Base-by-base conservation (phyloP, 306 rosid genomes). In the Castanospermum australe region DNA sequence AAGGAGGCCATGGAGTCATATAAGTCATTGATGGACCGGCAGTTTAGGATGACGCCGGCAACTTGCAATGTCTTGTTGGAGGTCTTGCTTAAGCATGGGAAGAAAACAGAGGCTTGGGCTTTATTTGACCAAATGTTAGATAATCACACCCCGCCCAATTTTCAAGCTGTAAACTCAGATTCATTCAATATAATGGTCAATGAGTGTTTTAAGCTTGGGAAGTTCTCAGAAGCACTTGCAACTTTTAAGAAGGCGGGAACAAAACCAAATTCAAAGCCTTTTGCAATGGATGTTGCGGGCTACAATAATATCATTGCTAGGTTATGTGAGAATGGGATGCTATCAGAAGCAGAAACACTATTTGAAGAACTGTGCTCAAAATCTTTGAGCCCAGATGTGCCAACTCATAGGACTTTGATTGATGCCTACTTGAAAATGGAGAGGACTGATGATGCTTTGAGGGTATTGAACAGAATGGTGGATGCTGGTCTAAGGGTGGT, bases 1-100 rank as follows among this genome's bases (percentile, higher is more conserved):
- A 91, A 89, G 80, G 98, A 91, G 83, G 99, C 98, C 1, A 93
- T 95, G 96, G 98, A 91, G 9, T 93, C 98, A 0, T 95, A 95
- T 51, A 91, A 57, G 90, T 92, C 93, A 4, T 82, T 89, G 67
- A 76, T 90, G 55, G 94, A 86, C 45, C 80, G 94, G 33, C 82
- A 91, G 76, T 95, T 95, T 79, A 84, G 86, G 86, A 93, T 91
- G 96, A 80, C 81, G n/a, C 97, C 99, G 0, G 93, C 94, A 0
- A 95, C 97, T 64, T 89, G 99, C 73, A 95, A 95, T 86, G 99
- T 91, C 45, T 78, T 93, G 32, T 73, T 93, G 83, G 94, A 85
- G 87, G 92, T 91, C 21, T 83, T 95, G 87, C 93, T 95, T 57
- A 87, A 84, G 80, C 90, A 93, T 64, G 86, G 73, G 74, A 93